phyloP scores from a whole-genome alignment of 1,139 yeast species.

The Kurtzmaniella quercitrusa region DNA sequence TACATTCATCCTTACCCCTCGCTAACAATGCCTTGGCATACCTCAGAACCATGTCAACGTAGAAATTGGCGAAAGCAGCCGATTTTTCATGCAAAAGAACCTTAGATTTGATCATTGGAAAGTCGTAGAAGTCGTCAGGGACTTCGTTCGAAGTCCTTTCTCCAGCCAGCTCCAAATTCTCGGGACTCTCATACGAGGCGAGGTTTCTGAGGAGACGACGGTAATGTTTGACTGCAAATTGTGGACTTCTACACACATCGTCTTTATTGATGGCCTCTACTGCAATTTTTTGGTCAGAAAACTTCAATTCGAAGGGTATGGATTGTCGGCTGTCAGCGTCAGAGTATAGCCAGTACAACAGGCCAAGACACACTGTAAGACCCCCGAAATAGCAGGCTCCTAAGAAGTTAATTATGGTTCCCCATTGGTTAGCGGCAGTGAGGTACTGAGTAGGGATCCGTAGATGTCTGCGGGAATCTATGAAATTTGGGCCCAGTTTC shows the following conservation, averaged over 20 bases:
- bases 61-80: slow-evolving; percentile 36
- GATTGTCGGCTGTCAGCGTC: slow-evolving; percentile 40
- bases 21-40: slow-evolving; percentile 42
- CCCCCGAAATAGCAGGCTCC: slow-evolving; percentile 47
- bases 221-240: slow-evolving; percentile 44
- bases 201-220: slow-evolving; percentile 34
- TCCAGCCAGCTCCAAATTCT: neutral
- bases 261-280: slow-evolving; percentile 46
- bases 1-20: slow-evolving; percentile 33
- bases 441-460: neutral
- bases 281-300: slow-evolving; percentile 31
- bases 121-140: slow-evolving; percentile 20
- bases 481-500: neutral
- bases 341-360: slow-evolving; percentile 35
- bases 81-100: slow-evolving; percentile 29
- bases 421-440: slow-evolving; percentile 25
- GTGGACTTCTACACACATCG: slow-evolving; percentile 40
- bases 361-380: slow-evolving; percentile 34
- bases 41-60: slow-evolving; percentile 40
- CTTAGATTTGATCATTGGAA: slow-evolving; percentile 31
- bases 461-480: neutral
- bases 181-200: slow-evolving; percentile 13
- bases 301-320: slow-evolving; percentile 37
- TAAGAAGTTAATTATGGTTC: slow-evolving; percentile 30
- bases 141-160: slow-evolving; percentile 23